Evolutionary conservation across 768 basidiomycete genomes (phyloP), one percentile per base, ranked within the genome.

Genomic region (Suillus lakei): DNA sequence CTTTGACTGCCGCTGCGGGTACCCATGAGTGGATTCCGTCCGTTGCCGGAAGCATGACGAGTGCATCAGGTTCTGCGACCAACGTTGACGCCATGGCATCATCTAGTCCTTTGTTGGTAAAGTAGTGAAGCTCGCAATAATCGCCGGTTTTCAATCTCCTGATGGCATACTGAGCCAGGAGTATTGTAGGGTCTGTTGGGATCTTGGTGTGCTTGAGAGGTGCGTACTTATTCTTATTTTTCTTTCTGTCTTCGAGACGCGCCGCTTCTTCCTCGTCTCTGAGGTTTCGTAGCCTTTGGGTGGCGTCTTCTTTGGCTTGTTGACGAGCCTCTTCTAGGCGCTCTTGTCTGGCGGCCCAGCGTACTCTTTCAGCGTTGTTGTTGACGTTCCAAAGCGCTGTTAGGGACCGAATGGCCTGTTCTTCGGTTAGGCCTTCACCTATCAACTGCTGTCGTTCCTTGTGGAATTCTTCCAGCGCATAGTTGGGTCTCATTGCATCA

Each of bases 171-270:
- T 12, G 61, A 0, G 38, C 26, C 1, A 51, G 48, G 34, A 63
- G 30, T 4, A 50, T 53, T 15, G 53, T 5, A 1, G 46, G 46
- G 1, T 63, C 51, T 18, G 46, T 6, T 18, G 62, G 62, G 2
- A 63, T 18, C 13, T 18, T 34, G 34, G 9, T 12, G 1, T 38
- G 21, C 4, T 2, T 5, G 36, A 63, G 16, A 7, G 46, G 48
- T 10, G 32, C 13, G n/a, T 53, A 63, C 23, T 63, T 63, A 12
- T 12, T 36, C 36, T 51, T 63, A 51, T 63, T 63, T 21, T 54
- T 51, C 32, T 54, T 53, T 1, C 34, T 15, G 21, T 63, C 62
- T 41, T 63, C 62, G 2, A 39, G 34, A 3, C 62, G 51, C 8
- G 48, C 44, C 5, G 13, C 62, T 53, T 63, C 53, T 2, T 63